A percentile compares a stretch with the other conserved stretches of the same genome.
Evolutionary conservation across 768 basidiomycete species (phyloP).

Genomic region (Termitomyces sp.): DNA sequence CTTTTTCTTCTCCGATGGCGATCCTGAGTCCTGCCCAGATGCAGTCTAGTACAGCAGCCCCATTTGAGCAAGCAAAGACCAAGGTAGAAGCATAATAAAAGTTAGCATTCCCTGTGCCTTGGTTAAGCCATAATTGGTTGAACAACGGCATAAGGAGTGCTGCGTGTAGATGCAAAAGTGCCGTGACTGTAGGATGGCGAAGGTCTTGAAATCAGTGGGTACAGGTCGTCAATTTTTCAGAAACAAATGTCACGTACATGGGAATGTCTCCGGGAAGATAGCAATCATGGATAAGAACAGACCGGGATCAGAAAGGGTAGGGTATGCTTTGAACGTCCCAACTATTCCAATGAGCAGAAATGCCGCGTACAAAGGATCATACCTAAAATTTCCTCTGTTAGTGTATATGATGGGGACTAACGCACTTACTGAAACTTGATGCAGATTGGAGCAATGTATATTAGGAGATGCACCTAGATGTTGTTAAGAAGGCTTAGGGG

Average conservation of each 20-base stretch:
- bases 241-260: constrained; percentile 49
- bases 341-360: constrained; percentile 74
- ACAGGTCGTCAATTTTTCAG: neutral
- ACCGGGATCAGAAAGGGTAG: constrained; percentile 84
- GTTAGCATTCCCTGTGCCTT: constrained; percentile 95
- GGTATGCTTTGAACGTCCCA: constrained; percentile 87
- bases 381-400: constrained; percentile 32
- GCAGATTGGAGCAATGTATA: constrained; percentile 80
- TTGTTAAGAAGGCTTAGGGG: neutral
- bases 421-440: constrained; percentile 77
- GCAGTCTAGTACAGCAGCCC: constrained; percentile 76
- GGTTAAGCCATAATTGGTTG: constrained; percentile 84
- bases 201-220: constrained; percentile 49
- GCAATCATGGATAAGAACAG: constrained; percentile 77
- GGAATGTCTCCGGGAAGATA: constrained; percentile 79
- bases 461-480: constrained; percentile 69
- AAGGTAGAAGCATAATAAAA: constrained; percentile 97
- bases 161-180: constrained; percentile 78
- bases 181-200: constrained; percentile 78
- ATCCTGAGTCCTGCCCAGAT: constrained; percentile 79
- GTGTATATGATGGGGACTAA: neutral
- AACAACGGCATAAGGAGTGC: constrained; percentile 85
- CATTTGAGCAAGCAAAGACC: constrained; percentile 87
- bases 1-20: constrained; percentile 52
- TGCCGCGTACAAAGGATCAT: constrained; percentile 79